Percentiles rank a stretch among this genome's conserved stretches.
These are phyloP conservation scores for Curvularia eragrostidis DNA, from an alignment of 2,329 filamentous ascomycete genomes.

Conservation along the genomic window DNA sequence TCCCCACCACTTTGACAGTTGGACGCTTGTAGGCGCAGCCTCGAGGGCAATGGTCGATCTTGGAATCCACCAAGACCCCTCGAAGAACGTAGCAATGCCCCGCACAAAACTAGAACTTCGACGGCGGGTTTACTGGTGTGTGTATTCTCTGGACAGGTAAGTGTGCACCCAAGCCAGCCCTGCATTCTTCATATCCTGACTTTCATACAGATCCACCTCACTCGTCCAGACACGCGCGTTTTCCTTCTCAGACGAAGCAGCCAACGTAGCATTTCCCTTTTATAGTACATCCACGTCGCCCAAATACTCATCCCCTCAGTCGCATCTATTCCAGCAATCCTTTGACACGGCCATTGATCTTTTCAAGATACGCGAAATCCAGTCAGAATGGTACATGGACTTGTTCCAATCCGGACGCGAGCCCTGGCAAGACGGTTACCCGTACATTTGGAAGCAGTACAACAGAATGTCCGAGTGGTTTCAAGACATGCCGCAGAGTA, in stretches of 20 bases:
- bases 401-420: slow-evolving; percentile 80
- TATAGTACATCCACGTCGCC: slow-evolving; percentile 44
- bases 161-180: not conserved
- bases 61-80: slow-evolving; percentile 91
- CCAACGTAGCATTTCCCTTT: slow-evolving; percentile 79
- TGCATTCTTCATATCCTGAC: not conserved
- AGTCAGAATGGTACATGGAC: slow-evolving; percentile 89
- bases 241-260: slow-evolving; percentile 89
- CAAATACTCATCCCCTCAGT: slow-evolving; percentile 56
- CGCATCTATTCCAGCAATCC: slow-evolving; percentile 61
- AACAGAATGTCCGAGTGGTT: slow-evolving; percentile 82
- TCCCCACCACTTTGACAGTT: slow-evolving; percentile 88
- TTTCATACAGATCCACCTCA: slow-evolving; percentile 72
- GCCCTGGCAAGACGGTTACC: slow-evolving; percentile 71
- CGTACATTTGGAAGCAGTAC: slow-evolving; percentile 78
- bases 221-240: slow-evolving; percentile 87
- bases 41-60: slow-evolving; percentile 87
- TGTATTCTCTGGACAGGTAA: slow-evolving; percentile 87
- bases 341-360: slow-evolving; percentile 77
- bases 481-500: slow-evolving; percentile 71
- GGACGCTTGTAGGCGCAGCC: slow-evolving; percentile 91
- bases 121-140: slow-evolving; percentile 85
- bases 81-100: slow-evolving; percentile 70
- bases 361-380: slow-evolving; percentile 81
- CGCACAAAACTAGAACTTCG: slow-evolving; percentile 76